phyloP scores from a whole-genome alignment of 2,329 filamentous ascomycete genomes.

The Hypoxylon sp. region DNA sequence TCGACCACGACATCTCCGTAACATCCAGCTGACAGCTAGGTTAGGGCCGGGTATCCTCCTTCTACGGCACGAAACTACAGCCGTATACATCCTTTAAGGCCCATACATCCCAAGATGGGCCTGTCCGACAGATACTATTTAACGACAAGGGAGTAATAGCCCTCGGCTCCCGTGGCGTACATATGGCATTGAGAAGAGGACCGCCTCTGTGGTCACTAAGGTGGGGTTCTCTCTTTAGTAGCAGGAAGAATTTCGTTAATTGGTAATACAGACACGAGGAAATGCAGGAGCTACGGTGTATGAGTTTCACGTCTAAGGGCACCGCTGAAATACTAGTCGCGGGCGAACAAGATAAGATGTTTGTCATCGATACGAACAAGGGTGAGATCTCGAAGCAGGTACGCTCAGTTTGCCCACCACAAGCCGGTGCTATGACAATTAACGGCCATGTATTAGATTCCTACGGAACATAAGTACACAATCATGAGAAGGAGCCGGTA shows the following conservation, averaged over 20 bases:
- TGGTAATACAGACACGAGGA: slow-evolving; percentile 70
- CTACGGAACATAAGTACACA: slow-evolving; percentile 83
- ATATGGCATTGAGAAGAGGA: slow-evolving; percentile 88
- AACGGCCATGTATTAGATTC: slow-evolving; percentile 65
- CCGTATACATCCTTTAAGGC: slow-evolving; percentile 92
- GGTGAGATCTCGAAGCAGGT: slow-evolving; percentile 79
- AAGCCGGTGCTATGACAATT: slow-evolving; percentile 42
- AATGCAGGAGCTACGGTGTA: slow-evolving; percentile 91
- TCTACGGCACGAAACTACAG: slow-evolving; percentile 87
- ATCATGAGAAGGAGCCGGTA: slow-evolving; percentile 93
- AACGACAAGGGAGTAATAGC: slow-evolving; percentile 92
- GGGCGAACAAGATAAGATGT: slow-evolving; percentile 88
- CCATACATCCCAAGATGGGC: slow-evolving; percentile 79
- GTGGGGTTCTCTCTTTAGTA: slow-evolving; percentile 61
- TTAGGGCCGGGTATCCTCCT: slow-evolving; percentile 90
- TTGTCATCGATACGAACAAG: slow-evolving; percentile 79
- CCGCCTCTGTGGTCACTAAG: slow-evolving; percentile 89
- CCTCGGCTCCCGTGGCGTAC: slow-evolving; percentile 85
- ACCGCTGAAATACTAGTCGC: slow-evolving; percentile 88
- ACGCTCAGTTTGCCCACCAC: slow-evolving; percentile 35
- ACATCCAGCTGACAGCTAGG: slow-evolving; percentile 37
- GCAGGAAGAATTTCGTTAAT: not conserved
- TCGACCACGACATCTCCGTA: not conserved
- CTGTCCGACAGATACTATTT: slow-evolving; percentile 89
- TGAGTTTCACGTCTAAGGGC: slow-evolving; percentile 93